Base-by-base conservation (phyloP, 1,139 yeast species). In the Taiozyma sp. region DNA sequence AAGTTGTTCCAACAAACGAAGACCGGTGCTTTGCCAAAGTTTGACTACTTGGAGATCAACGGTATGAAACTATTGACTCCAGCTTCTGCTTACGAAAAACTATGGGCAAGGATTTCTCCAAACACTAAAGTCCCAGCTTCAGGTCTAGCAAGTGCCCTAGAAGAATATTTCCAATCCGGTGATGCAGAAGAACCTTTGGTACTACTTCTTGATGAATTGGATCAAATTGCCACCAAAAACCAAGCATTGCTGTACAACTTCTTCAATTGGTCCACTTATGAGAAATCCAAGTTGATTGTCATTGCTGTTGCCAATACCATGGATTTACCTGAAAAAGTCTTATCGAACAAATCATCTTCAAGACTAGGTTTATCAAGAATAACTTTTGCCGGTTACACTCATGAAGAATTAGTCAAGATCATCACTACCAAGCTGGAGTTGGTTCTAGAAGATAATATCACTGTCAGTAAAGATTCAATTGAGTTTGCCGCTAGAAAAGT, bases 261-360 rank as follows among this genome's bases (percentile, higher is more conserved):
- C 63, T 91, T 93, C 76, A 92, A 95, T 69, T 93, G 99, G 99
- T 97, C 99, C 7, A 84, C 96, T 0, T 83, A 88, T 61, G 73
- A 80, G 14, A 75, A 84, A 57, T 91, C 98, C 3, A 86, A 85
- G 61, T 73, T 93, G 48, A 81, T 93, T 51, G 96, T 95, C 2
- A 77, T 93, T 47, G 98, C 98, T 0, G 92, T 93, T 34, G 98
- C 98, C 8, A 95, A 95, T 65, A 92, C 98, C 0, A 91, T 95
- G 97, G 98, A 93, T 70, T 72, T 93, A 48, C 99, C 99, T 0
- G 99, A 93, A 65, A 76, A 97, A 54, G 78, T 86, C 48, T 72
- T 93, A 45, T 84, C 96, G 24, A 92, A 91, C 69, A 93, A 93
- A 67, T 87, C 91, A 8, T 85, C 97, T 1, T 90, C 97, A 1